These are phyloP conservation scores for Xylariaceae sp. DNA, from an alignment of 2,329 filamentous ascomycete species.

Conservation along the genomic window DNA sequence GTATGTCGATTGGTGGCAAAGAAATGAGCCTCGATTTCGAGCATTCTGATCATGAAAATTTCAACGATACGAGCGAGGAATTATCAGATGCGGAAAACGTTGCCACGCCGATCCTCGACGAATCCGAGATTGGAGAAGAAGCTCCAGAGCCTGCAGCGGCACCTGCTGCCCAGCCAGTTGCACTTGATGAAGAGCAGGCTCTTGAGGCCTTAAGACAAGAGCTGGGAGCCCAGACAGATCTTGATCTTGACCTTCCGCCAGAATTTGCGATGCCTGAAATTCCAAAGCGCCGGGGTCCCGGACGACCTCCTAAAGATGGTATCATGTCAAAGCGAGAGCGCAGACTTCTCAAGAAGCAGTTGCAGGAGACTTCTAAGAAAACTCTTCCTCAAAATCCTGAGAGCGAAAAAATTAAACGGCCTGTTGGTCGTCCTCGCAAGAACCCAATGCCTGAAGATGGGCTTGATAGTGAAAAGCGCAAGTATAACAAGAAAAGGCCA, in stretches of 20 bases:
- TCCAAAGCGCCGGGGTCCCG: slow-evolving; percentile 69
- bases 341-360: slow-evolving; percentile 57
- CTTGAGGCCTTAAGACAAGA: neutral
- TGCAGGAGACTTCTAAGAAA: slow-evolving; percentile 50
- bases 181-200: neutral
- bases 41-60: slow-evolving; percentile 54
- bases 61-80: slow-evolving; percentile 54
- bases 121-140: slow-evolving; percentile 30
- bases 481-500: slow-evolving; percentile 61
- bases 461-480: slow-evolving; percentile 58
- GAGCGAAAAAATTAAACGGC: slow-evolving; percentile 55
- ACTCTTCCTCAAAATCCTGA: slow-evolving; percentile 44
- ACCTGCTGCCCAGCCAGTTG: slow-evolving; percentile 24
- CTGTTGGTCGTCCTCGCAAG: slow-evolving; percentile 62
- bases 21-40: slow-evolving; percentile 74
- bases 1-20: slow-evolving; percentile 56
- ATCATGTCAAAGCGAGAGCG: slow-evolving; percentile 78
- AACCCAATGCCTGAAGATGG: slow-evolving; percentile 57
- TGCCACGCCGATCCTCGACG: slow-evolving; percentile 33
- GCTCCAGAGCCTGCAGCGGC: slow-evolving; percentile 1
- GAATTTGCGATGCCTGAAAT: slow-evolving; percentile 40
- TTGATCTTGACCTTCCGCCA: slow-evolving; percentile 12
- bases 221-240: neutral
- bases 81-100: slow-evolving; percentile 43
- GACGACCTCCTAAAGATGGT: slow-evolving; percentile 78